A percentile compares a stretch with the other conserved stretches of the same genome.
Conservation (phyloP, 306 rosid species). For the Myrica gale region DNA sequence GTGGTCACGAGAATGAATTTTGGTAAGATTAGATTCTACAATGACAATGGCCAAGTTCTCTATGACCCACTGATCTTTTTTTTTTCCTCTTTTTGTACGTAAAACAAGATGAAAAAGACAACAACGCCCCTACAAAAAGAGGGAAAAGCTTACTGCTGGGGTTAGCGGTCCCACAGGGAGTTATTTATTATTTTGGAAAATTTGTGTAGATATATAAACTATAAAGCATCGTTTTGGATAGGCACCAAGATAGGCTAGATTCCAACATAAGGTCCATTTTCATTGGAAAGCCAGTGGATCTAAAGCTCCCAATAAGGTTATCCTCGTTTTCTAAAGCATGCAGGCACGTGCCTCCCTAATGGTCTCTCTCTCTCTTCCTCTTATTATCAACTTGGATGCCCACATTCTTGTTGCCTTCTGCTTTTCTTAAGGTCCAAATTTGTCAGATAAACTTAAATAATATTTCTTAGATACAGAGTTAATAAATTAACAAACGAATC, state of each 20-base stretch:
- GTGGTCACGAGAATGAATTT: no score
- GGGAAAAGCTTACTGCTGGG: no score
- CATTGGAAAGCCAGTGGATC: neutral
- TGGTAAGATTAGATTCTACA: no score
- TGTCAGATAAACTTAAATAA: neutral
- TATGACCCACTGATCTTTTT: no score
- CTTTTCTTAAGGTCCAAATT: neutral
- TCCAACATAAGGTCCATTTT: neutral
- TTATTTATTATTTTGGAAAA: no score
- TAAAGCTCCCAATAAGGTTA: no score
- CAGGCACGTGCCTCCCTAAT: neutral
- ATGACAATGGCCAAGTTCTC: no score
- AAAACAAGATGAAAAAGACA: no score
- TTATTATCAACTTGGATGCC: neutral
- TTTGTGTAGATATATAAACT: neutral
- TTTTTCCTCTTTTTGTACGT: no score
- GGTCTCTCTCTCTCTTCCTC: neutral
- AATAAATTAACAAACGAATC: neutral
- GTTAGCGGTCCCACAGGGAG: no score
- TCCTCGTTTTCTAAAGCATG: neutral
- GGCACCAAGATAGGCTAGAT: neutral
- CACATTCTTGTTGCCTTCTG: neutral
- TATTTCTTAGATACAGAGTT: no score
- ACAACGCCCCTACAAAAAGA: no score
- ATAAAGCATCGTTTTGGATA: neutral